Conservation (phyloP, 2,329 filamentous ascomycete genomes). For the Harringtonia aguacate region DNA sequence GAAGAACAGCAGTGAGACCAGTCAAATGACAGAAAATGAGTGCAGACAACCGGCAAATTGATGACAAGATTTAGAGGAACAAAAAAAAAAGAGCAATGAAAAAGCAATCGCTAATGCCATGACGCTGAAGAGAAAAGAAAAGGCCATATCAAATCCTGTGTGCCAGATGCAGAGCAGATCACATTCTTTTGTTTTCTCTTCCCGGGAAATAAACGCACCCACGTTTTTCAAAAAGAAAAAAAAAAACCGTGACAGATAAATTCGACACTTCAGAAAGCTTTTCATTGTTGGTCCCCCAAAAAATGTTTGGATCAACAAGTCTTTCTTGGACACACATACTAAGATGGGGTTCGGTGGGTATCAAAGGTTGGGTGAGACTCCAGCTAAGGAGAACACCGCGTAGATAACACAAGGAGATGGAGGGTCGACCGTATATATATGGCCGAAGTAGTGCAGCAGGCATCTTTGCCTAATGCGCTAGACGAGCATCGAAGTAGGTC, state of each 20-base stretch:
- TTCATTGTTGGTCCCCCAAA: slow-evolving; percentile 4
- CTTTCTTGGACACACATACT: slow-evolving; percentile 8
- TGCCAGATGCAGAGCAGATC: slow-evolving; percentile 34
- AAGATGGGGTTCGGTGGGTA: slow-evolving; percentile 9
- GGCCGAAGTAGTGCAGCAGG: background rate
- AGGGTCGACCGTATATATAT: background rate
- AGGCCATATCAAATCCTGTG: slow-evolving; percentile 19
- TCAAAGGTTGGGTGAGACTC: slow-evolving; percentile 9
- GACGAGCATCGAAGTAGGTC: slow-evolving; percentile 24
- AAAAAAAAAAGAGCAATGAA: slow-evolving; percentile 20
- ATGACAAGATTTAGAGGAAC: background rate
- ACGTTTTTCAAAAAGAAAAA: slow-evolving; percentile 5
- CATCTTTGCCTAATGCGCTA: slow-evolving; percentile 4
- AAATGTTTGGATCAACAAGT: slow-evolving; percentile 10
- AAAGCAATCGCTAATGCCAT: slow-evolving; percentile 34
- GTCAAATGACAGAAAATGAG: background rate
- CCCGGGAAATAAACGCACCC: slow-evolving; percentile 23
- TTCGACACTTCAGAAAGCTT: slow-evolving; percentile 2
- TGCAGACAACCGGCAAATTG: background rate
- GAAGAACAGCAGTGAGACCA: background rate
- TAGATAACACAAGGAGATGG: background rate
- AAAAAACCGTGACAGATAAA: slow-evolving; percentile 7
- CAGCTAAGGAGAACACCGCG: slow-evolving; percentile 6
- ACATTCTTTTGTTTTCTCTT: slow-evolving; percentile 22
- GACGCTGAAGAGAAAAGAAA: slow-evolving; percentile 22